Evolutionary conservation across 1,284 basidiomycete species (phyloP).

Genomic region (Lentinula novae-zelandiae): DNA sequence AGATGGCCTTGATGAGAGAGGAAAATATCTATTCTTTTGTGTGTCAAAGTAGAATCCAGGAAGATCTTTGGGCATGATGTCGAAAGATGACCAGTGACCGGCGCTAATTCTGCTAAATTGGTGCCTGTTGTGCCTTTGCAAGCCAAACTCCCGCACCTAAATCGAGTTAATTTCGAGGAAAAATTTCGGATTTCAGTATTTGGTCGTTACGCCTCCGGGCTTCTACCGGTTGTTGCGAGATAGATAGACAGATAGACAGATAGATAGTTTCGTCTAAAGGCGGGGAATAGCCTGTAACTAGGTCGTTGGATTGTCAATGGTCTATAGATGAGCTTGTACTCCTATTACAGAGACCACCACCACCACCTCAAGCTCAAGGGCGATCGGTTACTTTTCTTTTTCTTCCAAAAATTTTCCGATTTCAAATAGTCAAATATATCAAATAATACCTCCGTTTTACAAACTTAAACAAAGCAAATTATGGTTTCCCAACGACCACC

Average conservation of each 20-base stretch:
- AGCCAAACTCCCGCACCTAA: neutral
- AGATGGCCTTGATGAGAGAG: constrained; percentile 30
- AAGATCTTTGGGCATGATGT: constrained; percentile 9
- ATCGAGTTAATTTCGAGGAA: no score
- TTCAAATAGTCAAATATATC: neutral
- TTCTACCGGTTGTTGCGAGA: no score
- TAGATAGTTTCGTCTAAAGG: no score
- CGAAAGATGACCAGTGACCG: neutral
- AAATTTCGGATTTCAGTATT: no score
- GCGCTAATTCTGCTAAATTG: neutral
- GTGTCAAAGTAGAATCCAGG: constrained; percentile 12
- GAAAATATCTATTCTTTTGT: constrained; percentile 8
- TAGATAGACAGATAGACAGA: no score
- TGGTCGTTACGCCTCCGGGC: no score
- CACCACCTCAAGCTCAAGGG: neutral
- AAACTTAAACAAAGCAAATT: neutral
- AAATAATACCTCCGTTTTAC: neutral
- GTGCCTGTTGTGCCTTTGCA: neutral
- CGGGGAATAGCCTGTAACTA: no score
- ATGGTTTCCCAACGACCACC: neutral
- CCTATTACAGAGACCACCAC: neutral
- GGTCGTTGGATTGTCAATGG: no score
- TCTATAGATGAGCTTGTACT: no score
- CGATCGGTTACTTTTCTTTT: neutral
- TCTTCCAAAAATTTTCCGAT: neutral